Base-by-base conservation (phyloP, 768 basidiomycete species). In the Trametes cubensis region DNA sequence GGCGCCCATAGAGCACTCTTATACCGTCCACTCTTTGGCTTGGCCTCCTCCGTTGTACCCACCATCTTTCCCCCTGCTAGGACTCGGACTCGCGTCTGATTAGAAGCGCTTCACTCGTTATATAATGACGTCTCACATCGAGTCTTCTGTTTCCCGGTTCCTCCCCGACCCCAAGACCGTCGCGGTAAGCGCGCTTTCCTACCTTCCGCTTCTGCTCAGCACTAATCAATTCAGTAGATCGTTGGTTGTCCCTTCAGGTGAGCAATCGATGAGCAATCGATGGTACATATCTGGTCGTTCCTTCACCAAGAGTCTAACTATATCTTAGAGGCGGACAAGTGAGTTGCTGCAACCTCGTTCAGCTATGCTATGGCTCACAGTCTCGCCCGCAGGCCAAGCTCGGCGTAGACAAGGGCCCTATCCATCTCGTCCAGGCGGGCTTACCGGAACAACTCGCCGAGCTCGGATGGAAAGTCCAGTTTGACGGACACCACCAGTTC, bases 241-340 rank as follows among this genome's bases (percentile, higher is more conserved):
- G 88, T 98, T 28, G 94, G 93, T 26, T 97, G 95, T 77, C 95
- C 95, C 17, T 97, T 97, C 83, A 94, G 91, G 94, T 93, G 85
- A 78, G 65, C 47, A 46, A 40, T 48, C 60, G 56, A 62, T 93
- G 85, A 78, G 65, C 47, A 46, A 40, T 48, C 60, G 56, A 62
- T 46, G 39, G 18, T 28, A 55, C 40, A 58, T 26, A 21, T 11
- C 6, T 53, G 51, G 39, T 40, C n/a, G 64, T 53, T 51, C 53
- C 55, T 41, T 56, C 59, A 48, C 60, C 52, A 60, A 20, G 26
- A 34, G 34, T 67, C 17, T 55, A 50, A 38, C 59, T 51, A 57
- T 51, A 46, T 55, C 44, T 11, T 56, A 89, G 88, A 66, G 89
- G 87, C 57, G 87, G 87, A 61, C 87, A 88, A 78, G 88, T 85